Percentiles rank a stretch among this genome's conserved stretches.
phyloP scores from a whole-genome alignment of 2,329 filamentous ascomycete genomes.

The Sarocladium kiliense region DNA sequence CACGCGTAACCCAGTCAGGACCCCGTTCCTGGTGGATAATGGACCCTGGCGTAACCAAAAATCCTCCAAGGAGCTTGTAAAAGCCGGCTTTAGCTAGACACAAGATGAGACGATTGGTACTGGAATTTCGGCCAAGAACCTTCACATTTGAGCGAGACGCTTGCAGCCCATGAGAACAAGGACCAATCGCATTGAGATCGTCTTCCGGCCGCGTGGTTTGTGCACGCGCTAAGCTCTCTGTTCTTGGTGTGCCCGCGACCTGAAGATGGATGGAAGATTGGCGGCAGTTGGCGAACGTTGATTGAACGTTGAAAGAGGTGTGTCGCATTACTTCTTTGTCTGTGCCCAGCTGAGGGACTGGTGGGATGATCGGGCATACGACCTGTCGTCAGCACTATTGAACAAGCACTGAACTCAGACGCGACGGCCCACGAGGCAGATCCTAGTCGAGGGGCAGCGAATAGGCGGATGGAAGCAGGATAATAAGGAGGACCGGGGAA shows the following conservation, averaged over 20 bases:
- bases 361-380: not conserved
- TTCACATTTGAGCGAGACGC: not conserved
- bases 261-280: not conserved
- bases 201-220: not conserved
- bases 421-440: not conserved
- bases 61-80: not conserved
- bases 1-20: not conserved
- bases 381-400: not conserved
- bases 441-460: not conserved
- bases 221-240: not conserved
- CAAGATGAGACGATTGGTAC: not conserved
- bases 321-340: not conserved
- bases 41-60: not conserved
- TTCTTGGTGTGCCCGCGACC: not conserved
- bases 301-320: not conserved
- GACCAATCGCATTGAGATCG: not conserved
- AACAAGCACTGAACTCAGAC: not conserved
- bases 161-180: not conserved
- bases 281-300: conserved; percentile 2
- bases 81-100: not conserved
- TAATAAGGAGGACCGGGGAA: too few relatives aligned
- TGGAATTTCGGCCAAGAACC: not conserved
- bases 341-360: too few relatives aligned
- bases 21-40: not conserved
- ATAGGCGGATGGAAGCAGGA: not conserved